phyloP scores from a whole-genome alignment of 257 asterid genomes.

The Scutellaria galericulata region DNA sequence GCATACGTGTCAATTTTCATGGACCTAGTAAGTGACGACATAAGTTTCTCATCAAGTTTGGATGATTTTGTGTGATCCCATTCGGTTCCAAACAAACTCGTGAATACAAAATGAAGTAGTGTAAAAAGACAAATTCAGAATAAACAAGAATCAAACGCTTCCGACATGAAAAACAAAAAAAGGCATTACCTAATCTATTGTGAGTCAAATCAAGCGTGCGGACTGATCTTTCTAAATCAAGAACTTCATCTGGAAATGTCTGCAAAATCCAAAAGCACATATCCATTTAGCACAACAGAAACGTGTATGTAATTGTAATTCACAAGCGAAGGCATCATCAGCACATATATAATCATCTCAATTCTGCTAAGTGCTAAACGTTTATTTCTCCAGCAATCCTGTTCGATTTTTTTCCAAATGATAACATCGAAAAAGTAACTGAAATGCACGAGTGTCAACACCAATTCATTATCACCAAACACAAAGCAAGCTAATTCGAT shows the following conservation, averaged over 20 bases:
- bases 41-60: slow-evolving; percentile 7
- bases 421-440: neutral
- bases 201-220: slow-evolving; percentile 92
- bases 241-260: slow-evolving; percentile 91
- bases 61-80: slow-evolving; percentile 3
- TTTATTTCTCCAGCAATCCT: neutral
- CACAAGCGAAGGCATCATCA: slow-evolving; percentile 3
- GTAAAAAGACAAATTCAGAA: neutral
- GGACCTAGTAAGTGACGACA: slow-evolving; percentile 10
- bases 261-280: slow-evolving; percentile 34
- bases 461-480: slow-evolving; percentile 1
- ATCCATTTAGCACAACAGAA: slow-evolving; percentile 29
- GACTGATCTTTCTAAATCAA: slow-evolving; percentile 77
- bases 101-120: slow-evolving; percentile 14
- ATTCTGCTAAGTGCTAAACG: neutral
- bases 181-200: slow-evolving; percentile 71
- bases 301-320: neutral
- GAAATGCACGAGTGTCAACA: neutral
- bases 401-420: neutral
- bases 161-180: neutral
- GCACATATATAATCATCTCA: slow-evolving; percentile 17
- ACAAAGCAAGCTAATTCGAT: neutral
- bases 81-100: slow-evolving; percentile 5
- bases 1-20: neutral
- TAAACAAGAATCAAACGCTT: slow-evolving; percentile 18